phyloP scores from a whole-genome alignment of 176 grass and related monocot species.

The Pontederia crassipes region DNA sequence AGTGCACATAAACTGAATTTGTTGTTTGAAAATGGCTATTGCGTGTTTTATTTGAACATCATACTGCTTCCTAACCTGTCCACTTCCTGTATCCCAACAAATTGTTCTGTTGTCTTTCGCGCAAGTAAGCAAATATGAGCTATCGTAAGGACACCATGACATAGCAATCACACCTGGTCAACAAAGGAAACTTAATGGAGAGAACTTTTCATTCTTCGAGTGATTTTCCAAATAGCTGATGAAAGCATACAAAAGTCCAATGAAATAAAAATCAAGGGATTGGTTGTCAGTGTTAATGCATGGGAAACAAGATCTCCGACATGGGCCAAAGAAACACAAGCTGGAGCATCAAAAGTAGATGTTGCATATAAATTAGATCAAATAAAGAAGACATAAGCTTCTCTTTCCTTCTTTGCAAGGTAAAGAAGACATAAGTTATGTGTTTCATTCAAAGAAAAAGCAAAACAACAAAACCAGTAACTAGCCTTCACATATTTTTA shows the following conservation, averaged over 20 bases:
- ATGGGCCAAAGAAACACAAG: too few species aligned
- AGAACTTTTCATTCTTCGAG: constrained; percentile 1
- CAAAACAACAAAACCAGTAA: not conserved
- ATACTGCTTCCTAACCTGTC: constrained; percentile 55
- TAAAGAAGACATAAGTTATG: too few species aligned
- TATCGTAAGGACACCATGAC: constrained; percentile 99
- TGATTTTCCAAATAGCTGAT: not conserved
- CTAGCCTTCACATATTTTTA: constrained; percentile 6
- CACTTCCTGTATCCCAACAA: constrained; percentile 94
- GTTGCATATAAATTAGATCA: too few species aligned
- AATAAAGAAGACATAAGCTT: too few species aligned
- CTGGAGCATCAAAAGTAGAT: too few species aligned
- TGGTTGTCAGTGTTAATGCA: too few species aligned
- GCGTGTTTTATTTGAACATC: not conserved
- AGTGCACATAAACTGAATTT: not conserved
- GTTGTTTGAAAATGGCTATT: not conserved
- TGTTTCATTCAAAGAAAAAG: too few species aligned
- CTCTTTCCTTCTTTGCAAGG: too few species aligned
- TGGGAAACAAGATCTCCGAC: too few species aligned
- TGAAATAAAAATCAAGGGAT: too few species aligned
- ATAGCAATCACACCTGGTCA: constrained; percentile 86
- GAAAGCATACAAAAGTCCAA: not conserved
- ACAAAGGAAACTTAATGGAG: constrained; percentile 13
- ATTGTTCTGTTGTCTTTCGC: constrained; percentile 99
- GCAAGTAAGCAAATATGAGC: constrained; percentile 96